Conservation (phyloP, 2,329 filamentous ascomycete genomes). For the Shiraia sp. region DNA sequence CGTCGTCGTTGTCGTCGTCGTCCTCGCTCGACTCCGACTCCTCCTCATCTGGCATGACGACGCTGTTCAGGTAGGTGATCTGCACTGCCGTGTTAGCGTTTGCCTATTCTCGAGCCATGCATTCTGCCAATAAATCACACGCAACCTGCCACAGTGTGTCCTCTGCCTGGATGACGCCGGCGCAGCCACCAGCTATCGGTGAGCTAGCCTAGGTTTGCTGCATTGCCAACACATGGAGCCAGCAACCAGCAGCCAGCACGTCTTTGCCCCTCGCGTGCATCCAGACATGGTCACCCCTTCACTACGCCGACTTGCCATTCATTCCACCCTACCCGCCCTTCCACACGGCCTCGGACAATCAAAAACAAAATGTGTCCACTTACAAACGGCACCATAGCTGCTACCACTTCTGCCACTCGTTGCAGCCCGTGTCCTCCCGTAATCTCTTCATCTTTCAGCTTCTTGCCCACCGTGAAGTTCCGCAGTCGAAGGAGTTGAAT, state of each 20-base stretch:
- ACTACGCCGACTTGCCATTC: not conserved
- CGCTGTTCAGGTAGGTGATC: conserved; percentile 56
- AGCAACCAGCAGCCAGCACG: conserved; percentile 14
- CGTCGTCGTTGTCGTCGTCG: conserved; percentile 27
- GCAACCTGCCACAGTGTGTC: conserved; percentile 11
- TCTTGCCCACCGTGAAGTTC: conserved; percentile 74
- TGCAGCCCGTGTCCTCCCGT: conserved; percentile 65
- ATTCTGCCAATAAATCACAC: conserved; percentile 7
- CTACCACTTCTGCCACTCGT: conserved; percentile 66
- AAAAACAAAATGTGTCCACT: conserved; percentile 49
- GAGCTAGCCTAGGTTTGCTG: conserved; percentile 28
- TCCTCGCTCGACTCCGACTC: conserved; percentile 35
- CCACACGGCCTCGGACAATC: not conserved
- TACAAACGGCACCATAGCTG: conserved; percentile 77
- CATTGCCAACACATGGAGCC: conserved; percentile 37
- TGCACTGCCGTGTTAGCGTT: conserved; percentile 36
- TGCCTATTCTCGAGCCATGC: conserved; percentile 12
- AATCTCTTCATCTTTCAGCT: conserved; percentile 67
- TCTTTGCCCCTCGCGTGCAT: conserved; percentile 16
- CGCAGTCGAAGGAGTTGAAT: conserved; percentile 79
- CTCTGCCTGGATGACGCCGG: conserved; percentile 9
- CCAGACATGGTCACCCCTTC: conserved; percentile 23
- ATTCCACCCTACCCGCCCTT: not conserved
- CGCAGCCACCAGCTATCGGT: conserved; percentile 20
- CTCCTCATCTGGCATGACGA: conserved; percentile 54